A percentile compares a stretch with the other conserved stretches of the same genome.
Evolutionary conservation across 306 rosid genomes (phyloP).

Genomic region (Dalbergia cochinchinensis): DNA sequence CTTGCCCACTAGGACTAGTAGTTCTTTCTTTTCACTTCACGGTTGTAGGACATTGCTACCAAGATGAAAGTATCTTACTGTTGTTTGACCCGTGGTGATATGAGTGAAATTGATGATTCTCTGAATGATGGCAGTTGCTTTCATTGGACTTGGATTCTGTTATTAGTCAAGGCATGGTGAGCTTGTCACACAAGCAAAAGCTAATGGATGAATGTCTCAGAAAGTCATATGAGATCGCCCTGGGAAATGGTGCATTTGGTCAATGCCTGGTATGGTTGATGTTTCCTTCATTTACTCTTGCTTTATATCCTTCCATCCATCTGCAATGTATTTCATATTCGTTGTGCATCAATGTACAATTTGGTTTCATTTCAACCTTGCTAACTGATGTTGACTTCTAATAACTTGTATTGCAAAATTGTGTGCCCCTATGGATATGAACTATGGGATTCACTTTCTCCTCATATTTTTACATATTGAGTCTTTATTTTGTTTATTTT

Average conservation of each 20-base stretch:
- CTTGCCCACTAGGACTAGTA: no score
- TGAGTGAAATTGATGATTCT: not conserved
- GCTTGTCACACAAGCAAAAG: constrained; percentile 71
- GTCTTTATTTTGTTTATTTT: not conserved
- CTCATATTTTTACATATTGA: not conserved
- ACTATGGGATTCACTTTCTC: not conserved
- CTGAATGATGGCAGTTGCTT: constrained; percentile 66
- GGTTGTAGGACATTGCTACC: no score
- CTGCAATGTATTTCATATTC: constrained; percentile 4
- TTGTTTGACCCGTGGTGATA: not conserved
- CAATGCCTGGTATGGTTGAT: constrained; percentile 71
- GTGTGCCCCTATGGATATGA: not conserved
- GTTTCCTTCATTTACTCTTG: constrained; percentile 8
- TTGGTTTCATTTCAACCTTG: not conserved
- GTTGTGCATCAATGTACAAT: not conserved
- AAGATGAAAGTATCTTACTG: constrained; percentile 1
- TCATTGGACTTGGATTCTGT: constrained; percentile 69
- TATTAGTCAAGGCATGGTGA: constrained; percentile 67
- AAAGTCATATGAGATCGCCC: constrained; percentile 69
- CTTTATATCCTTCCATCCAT: not conserved
- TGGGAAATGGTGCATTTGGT: constrained; percentile 76
- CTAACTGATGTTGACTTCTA: not conserved
- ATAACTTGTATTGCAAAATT: not conserved
- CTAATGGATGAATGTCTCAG: constrained; percentile 66
- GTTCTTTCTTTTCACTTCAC: no score